A percentile compares a stretch with the other conserved stretches of the same genome.
Evolutionary conservation across 192 early-diverging fungal species (phyloP).

Genomic region (Umbelopsis isabellina): DNA sequence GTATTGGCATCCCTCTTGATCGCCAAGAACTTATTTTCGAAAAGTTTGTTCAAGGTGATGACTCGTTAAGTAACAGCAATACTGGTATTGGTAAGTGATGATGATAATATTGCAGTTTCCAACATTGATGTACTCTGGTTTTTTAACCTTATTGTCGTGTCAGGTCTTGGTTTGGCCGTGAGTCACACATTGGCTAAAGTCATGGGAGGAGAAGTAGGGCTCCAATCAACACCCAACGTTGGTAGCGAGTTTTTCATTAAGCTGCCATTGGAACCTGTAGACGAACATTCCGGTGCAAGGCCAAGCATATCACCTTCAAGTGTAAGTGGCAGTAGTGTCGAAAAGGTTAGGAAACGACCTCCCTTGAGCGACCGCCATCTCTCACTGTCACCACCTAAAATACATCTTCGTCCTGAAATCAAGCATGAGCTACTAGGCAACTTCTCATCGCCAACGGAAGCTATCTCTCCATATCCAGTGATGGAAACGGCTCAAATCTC

Average conservation of each 20-base stretch:
- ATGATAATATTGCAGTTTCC: not conserved
- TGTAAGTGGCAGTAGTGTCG: slow-evolving; percentile 58
- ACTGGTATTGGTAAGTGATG: slow-evolving; percentile 10
- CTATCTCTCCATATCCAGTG: not conserved
- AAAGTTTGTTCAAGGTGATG: slow-evolving; percentile 22
- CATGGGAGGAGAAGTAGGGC: slow-evolving; percentile 81
- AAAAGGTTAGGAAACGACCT: slow-evolving; percentile 60
- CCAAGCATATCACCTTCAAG: not conserved
- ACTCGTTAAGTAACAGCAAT: not conserved
- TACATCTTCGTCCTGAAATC: slow-evolving; percentile 47
- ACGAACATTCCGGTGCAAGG: slow-evolving; percentile 27
- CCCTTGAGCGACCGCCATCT: slow-evolving; percentile 66
- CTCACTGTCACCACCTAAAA: slow-evolving; percentile 41
- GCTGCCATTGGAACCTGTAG: slow-evolving; percentile 43
- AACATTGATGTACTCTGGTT: not conserved
- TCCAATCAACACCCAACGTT: slow-evolving; percentile 65
- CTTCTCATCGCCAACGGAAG: not conserved
- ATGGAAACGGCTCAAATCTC: not conserved
- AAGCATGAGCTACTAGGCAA: not conserved
- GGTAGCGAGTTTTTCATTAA: slow-evolving; percentile 83
- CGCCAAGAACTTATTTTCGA: slow-evolving; percentile 17
- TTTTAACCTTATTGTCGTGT: not conserved
- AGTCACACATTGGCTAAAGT: slow-evolving; percentile 74
- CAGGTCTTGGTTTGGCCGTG: slow-evolving; percentile 76
- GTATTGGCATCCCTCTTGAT: slow-evolving; percentile 13